Base-by-base conservation (phyloP, 176 grass and related monocot species). In the Hyparrhenia diplandra region DNA sequence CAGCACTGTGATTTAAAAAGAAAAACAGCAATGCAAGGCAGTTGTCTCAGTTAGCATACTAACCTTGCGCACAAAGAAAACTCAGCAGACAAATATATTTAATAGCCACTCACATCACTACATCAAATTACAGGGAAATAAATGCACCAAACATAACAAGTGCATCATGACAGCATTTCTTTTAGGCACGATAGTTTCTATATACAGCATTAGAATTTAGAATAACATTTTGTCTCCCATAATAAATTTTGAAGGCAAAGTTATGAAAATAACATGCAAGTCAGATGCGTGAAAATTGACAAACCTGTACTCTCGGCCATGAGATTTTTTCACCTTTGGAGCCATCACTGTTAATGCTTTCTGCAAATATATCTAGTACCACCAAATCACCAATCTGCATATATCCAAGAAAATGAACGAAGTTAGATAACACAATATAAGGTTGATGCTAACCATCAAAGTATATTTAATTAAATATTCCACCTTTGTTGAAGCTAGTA, bases 361-460 rank as follows among this genome's bases (percentile, higher is more conserved):
- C 93, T 80, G 92, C 92, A 91, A 76, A 86, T 85, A 98, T 95
- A 95, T 98, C 96, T 82, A 98, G 80, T 62, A 98, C 88, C 14
- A 88, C 90, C 65, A 98, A 84, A 88, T 95, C 92, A 16, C 92
- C 86, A 27, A 91, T 70, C 92, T 94, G 85, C 66, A 77, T 43
- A 41, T 17, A 80, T 70, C 21, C 39, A 87, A 87, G 35, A 83
- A 61, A 66, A 61, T 79, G 52, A 52, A 71, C 81, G 52, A 10
- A 36, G 9, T 77, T 76, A 80, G 37, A 42, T n/a, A 61, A 47
- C 60, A 74, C 5, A 67, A 42, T 43, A 54, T 82, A 36, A 4
- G 12, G 18, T 16, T 16, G 74, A 79, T 67, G 36, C 10, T 58
- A 29, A 62, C 21, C 46, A 79, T 49, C 29, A 64, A 29, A 84